Base-by-base conservation (phyloP, 75 land plant genomes). In the Larix kaempferi region DNA sequence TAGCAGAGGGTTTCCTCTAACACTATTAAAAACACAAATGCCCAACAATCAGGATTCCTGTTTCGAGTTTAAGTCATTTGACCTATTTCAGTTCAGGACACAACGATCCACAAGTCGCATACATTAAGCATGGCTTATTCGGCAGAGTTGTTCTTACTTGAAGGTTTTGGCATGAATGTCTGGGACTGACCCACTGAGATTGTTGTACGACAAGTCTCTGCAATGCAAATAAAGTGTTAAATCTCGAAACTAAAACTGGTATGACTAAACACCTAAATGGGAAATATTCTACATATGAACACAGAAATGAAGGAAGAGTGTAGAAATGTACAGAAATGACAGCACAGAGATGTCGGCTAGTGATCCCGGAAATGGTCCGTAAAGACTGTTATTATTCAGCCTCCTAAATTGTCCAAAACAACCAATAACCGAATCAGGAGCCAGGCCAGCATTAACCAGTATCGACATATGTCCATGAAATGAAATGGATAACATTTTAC, bases 121-220 rank as follows among this genome's bases (percentile, higher is more conserved):
- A 3, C 35, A 49, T 17, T 25, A 49, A 49, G 56, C 41, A 41
- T 49, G 39, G 44, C 26, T 37, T 1, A 71, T 14, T 35, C 57
- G 37, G 26, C n/a, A 56, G 59, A 5, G 7, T 56, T 15, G 65
- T 56, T 16, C 76, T 80, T 83, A 91, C 94, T 61, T 79, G 77
- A 91, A 78, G 6, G 88, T 90, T 74, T 79, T 82, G 49, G 92
- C 79, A 71, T 88, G 77, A 74, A 83, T 69, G 22, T 78, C 81
- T 29, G 94, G 90, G 71, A 91, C 85, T 13, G 79, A 56, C 16
- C 94, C 88, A 76, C 88, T 87, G 41, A 91, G 65, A 75, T 90
- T 89, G 82, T 91, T 91, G 84, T 76, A 79, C 0, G 94, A 90
- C 56, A 91, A 66, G 76, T 91, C 92, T 83, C 94, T 91, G 88